A percentile compares a stretch with the other conserved stretches of the same genome.
Evolutionary conservation across 1,139 yeast species (phyloP).

Genomic region (Magnusiomyces clavatus): DNA sequence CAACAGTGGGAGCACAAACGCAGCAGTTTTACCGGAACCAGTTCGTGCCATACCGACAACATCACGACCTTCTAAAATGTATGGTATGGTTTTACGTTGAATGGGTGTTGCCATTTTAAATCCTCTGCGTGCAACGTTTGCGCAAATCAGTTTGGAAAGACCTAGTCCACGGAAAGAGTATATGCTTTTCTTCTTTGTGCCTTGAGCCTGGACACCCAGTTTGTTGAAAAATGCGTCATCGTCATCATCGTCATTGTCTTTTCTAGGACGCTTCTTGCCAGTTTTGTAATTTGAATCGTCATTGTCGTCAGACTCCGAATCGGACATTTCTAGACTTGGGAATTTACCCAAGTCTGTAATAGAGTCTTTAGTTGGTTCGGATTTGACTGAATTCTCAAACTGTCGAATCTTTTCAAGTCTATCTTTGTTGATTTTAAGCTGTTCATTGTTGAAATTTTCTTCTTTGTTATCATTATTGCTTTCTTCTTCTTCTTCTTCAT

Average conservation of each 20-base stretch:
- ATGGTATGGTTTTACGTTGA: conserved; percentile 90
- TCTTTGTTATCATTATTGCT: not conserved
- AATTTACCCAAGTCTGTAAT: conserved; percentile 29
- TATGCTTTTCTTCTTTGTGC: conserved; percentile 39
- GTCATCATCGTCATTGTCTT: conserved; percentile 41
- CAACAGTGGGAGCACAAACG: conserved; percentile 87
- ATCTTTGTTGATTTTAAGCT: not conserved
- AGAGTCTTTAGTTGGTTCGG: not conserved
- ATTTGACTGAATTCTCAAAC: not conserved
- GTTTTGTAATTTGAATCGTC: not conserved
- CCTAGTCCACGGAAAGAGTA: conserved; percentile 92
- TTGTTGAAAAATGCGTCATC: conserved; percentile 71
- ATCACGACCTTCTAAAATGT: conserved; percentile 79
- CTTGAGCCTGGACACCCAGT: conserved; percentile 40
- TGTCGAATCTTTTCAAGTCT: conserved; percentile 7
- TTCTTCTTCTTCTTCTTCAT: not conserved
- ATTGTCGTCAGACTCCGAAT: conserved; percentile 3
- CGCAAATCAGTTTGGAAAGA: conserved; percentile 59
- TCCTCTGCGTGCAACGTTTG: conserved; percentile 76
- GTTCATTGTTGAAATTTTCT: too few relatives aligned
- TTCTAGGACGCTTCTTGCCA: not conserved
- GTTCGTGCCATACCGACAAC: conserved; percentile 99
- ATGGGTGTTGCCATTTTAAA: conserved; percentile 96
- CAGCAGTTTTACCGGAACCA: conserved; percentile 98
- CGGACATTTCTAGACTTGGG: conserved; percentile 2